Base-by-base conservation (phyloP, 1,284 basidiomycete genomes). In the Taiwanofungus camphoratus region DNA sequence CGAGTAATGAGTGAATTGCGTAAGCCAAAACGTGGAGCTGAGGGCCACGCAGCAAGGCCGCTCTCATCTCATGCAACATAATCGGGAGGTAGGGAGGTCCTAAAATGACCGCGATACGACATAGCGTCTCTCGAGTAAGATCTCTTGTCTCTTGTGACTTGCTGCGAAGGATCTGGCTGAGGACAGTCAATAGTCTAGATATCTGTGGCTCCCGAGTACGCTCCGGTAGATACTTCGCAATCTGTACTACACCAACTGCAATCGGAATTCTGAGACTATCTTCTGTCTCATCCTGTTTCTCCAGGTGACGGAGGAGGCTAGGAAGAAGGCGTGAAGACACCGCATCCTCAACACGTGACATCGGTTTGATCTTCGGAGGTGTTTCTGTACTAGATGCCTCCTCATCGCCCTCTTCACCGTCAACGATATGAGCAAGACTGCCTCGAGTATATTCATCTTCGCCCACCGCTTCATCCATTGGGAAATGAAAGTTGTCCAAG, bases 121-220 rank as follows among this genome's bases (percentile, higher is more conserved):
- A 84, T 5, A 97, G 67, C 0, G 92, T 89, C 43, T 92, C 89
- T 11, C 92, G 78, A 2, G 86, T 79, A 29, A 95, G 74, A 57
- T 98, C 93, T 45, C 96, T 77, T 1, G 92, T 94, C 54, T 97
- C 93, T 61, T 96, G 93, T 18, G 93, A 92, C 58, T 85, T 90
- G 65, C 91, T 93, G 9, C 92, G 85, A 44, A 99, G 72, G 34
- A 92, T 85, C 57, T 96, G 92, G 44, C 85, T 82, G 36, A 97
- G 74, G 12, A 87, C 80, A 2, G 89, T 95, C 50, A 99, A 64
- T 5, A 98, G 70, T 32, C 87, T 80, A 1, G 79, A 70, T 31
- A 95, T 78, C 55, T 97, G 92, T 0, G 77, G 68, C 34, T 82
- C 75, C n/a, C 82, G 78, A 0, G 71, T 68, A 2, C 71, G 66